Percentiles rank a stretch among this genome's conserved stretches.
These are phyloP conservation scores for Zoysia matrella DNA, from an alignment of 202 grass and related monocot genomes.

Conservation along the genomic window DNA sequence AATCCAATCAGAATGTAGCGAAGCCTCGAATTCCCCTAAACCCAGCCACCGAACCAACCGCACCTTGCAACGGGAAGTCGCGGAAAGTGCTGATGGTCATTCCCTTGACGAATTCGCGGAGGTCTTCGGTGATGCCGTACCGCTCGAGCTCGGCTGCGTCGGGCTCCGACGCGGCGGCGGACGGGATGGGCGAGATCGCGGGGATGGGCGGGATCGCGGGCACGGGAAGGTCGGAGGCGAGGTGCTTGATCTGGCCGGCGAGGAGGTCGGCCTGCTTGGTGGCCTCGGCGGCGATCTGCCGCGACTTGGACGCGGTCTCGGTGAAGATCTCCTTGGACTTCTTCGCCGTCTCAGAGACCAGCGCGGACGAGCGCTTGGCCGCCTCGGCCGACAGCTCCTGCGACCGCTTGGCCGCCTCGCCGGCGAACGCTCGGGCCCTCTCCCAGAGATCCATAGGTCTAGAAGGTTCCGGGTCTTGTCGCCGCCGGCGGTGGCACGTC, in stretches of 20 bases:
- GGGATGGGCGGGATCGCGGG: too few species aligned
- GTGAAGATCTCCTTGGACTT: constrained; percentile 40
- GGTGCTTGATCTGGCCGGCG: too few species aligned
- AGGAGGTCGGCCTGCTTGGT: too few species aligned
- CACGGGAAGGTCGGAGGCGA: too few species aligned
- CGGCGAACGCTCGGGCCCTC: constrained; percentile 83
- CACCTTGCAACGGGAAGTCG: constrained; percentile 39
- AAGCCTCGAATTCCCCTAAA: constrained; percentile 36
- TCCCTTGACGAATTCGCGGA: too few species aligned
- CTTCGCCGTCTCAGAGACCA: constrained; percentile 73
- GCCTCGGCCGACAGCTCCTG: constrained; percentile 83
- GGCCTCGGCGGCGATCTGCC: too few species aligned
- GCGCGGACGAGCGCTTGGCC: constrained; percentile 67
- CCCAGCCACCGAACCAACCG: constrained; percentile 37
- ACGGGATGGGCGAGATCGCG: too few species aligned
- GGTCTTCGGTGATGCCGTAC: too few species aligned
- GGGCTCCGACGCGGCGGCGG: too few species aligned
- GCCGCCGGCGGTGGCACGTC: constrained; percentile 33
- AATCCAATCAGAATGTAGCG: constrained; percentile 10
- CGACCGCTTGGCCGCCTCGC: constrained; percentile 81
- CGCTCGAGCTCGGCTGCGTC: too few species aligned
- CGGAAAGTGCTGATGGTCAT: too few species aligned
- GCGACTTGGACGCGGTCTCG: too few species aligned
- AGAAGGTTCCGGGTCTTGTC: not conserved
- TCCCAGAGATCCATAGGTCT: constrained; percentile 90